Percentiles rank a stretch among this genome's conserved stretches.
Evolutionary conservation across 2,329 filamentous ascomycete species (phyloP).

Genomic region (Coccinonectria pachysandricola): DNA sequence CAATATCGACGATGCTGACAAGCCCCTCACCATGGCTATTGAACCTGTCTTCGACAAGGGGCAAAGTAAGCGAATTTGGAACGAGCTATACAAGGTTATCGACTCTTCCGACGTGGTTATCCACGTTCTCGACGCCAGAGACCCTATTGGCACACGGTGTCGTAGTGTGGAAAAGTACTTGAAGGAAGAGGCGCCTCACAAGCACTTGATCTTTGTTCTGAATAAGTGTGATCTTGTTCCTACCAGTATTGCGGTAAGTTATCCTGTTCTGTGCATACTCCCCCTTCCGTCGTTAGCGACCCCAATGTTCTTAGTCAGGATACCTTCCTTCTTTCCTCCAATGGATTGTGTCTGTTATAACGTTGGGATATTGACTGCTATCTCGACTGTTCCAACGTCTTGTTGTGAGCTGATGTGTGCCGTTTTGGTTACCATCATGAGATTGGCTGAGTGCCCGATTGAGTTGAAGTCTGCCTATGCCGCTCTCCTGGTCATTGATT

Average conservation of each 20-base stretch:
- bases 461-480: constrained; percentile 88
- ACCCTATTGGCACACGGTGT: constrained; percentile 84
- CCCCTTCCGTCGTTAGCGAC: constrained; percentile 8
- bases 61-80: constrained; percentile 93
- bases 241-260: constrained; percentile 87
- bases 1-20: constrained; percentile 35
- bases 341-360: constrained; percentile 97
- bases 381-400: constrained; percentile 26
- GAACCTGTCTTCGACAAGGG: constrained; percentile 91
- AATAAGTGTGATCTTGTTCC: constrained; percentile 68
- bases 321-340: constrained; percentile 54
- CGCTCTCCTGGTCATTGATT: constrained; percentile 44
- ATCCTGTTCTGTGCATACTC: constrained; percentile 7
- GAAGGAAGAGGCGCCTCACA: constrained; percentile 85
- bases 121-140: constrained; percentile 84
- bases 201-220: constrained; percentile 57
- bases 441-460: constrained; percentile 71
- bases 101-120: constrained; percentile 93
- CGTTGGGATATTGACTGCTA: constrained; percentile 83
- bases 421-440: constrained; percentile 84
- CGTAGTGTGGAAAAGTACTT: constrained; percentile 75
- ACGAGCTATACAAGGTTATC: constrained; percentile 90
- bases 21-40: constrained; percentile 48
- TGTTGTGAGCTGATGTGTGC: constrained; percentile 56
- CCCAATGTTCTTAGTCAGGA: constrained; percentile 79